Base-by-base conservation (phyloP, 352 stramenopile species). In the Phytophthora idaei region DNA sequence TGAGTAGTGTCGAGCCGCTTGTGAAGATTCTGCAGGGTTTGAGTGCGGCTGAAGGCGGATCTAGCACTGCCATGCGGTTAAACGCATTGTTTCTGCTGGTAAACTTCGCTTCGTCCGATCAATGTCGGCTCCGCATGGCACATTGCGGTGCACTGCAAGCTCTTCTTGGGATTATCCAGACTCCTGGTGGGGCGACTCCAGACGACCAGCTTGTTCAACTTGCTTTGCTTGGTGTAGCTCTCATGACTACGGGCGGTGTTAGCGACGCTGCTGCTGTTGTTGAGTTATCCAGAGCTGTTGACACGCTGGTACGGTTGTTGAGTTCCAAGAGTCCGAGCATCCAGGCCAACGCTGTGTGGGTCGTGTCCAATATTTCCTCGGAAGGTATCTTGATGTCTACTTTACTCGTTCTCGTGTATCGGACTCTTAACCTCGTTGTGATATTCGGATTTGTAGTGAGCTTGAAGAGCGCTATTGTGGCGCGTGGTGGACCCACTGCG, bases 341-440 rank as follows among this genome's bases (percentile, higher is more conserved):
- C 7, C 82, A 92, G 55, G 81, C 86, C 25, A 90, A 91, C 50
- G 77, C 80, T 14, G 86, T 92, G 2, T 92, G 86, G 86, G 78
- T 94, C 2, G 71, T 94, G 17, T 91, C 83, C 11, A 94, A 94
- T 44, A 80, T 92, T 17, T 90, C 76, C 0, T 69, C 50, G 9
- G 76, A 90, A 77, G 81, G 83, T 92, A 56, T 61, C 62, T 17
- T 7, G 14, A n/a, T 12, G 9, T 14, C 10, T 36, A 46, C 5
- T 36, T 32, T 15, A 5, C n/a, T 34, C 41, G 12, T 49, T 54
- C 17, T 48, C 14, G 8, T 68, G 56, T 37, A 17, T 46, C 14
- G 8, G 58, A 58, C 14, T 34, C 28, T 36, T 36, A 67, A 29
- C 1, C 12, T 15, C 25, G 57, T n/a, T 21, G 21, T 21, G 21